Conservation (phyloP, 495 filamentous ascomycete species). For the Cryomyces antarcticus region DNA sequence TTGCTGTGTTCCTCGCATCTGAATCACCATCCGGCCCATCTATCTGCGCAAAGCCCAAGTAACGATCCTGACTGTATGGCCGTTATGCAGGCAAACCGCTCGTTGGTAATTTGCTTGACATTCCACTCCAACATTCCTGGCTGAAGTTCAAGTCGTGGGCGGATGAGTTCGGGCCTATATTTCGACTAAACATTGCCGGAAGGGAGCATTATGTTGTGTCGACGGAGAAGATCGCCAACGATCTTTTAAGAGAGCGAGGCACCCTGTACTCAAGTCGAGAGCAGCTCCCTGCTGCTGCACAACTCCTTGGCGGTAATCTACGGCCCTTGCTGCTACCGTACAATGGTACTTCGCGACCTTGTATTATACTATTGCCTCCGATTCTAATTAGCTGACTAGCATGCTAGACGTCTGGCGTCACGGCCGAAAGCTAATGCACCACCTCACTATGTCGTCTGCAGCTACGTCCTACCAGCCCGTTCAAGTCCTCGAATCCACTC, state of each 20-base stretch:
- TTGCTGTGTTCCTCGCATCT: too few species aligned
- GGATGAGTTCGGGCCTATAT: conserved; percentile 21
- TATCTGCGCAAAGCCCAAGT: too few species aligned
- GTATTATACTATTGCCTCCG: not conserved
- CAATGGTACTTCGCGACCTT: not conserved
- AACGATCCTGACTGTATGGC: too few species aligned
- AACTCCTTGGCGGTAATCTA: conserved; percentile 5
- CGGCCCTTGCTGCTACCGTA: conserved; percentile 6
- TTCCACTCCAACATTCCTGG: conserved; percentile 18
- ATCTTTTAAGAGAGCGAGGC: conserved; percentile 18
- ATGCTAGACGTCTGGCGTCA: conserved; percentile 5
- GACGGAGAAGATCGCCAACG: conserved; percentile 21
- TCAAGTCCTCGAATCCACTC: conserved; percentile 24
- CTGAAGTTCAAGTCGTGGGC: conserved; percentile 24
- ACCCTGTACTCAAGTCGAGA: conserved; percentile 16
- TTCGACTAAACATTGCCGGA: conserved; percentile 14
- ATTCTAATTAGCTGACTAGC: not conserved
- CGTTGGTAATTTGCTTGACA: conserved; percentile 9
- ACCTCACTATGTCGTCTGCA: conserved; percentile 11
- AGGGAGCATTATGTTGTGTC: conserved; percentile 16
- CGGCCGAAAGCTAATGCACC: conserved; percentile 13
- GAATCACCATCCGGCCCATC: too few species aligned
- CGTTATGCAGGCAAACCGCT: not conserved
- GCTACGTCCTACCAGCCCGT: conserved; percentile 10
- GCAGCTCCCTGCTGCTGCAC: conserved; percentile 7